Evolutionary conservation across 257 asterid species (phyloP).

Genomic region (Solanum clarkiae): DNA sequence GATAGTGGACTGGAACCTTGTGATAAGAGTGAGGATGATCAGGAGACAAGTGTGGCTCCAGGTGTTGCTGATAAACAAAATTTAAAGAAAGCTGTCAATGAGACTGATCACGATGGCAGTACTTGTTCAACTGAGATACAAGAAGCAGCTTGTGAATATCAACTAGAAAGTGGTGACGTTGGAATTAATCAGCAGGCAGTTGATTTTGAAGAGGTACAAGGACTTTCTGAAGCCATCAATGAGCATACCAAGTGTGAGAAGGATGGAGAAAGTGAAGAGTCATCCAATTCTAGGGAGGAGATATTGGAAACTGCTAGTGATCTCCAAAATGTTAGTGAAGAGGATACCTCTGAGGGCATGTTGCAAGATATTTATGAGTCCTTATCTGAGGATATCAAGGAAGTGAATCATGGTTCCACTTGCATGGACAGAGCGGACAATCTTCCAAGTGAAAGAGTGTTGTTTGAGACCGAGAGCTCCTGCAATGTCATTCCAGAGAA

Average conservation of each 20-base stretch:
- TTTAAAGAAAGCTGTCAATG: conserved; percentile 23
- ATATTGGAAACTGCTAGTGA: conserved; percentile 11
- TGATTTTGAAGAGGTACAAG: conserved; percentile 5
- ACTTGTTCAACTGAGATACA: conserved; percentile 9
- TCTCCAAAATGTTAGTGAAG: conserved; percentile 33
- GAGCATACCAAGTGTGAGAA: conserved; percentile 15
- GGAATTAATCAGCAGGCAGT: conserved; percentile 15
- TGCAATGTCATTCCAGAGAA: background rate
- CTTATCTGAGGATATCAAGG: conserved; percentile 16
- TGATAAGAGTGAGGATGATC: conserved; percentile 13
- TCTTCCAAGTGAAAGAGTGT: conserved; percentile 16
- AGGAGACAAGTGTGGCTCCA: conserved; percentile 14
- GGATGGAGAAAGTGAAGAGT: conserved; percentile 13
- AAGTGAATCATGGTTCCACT: conserved; percentile 2
- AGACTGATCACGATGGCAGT: conserved; percentile 7
- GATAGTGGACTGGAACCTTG: conserved; percentile 3
- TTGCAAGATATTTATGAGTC: conserved; percentile 15
- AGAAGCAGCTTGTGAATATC: conserved; percentile 20
- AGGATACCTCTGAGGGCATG: conserved; percentile 13
- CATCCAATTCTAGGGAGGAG: conserved; percentile 11
- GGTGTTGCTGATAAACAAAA: conserved; percentile 21
- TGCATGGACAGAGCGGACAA: conserved; percentile 13
- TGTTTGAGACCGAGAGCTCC: conserved; percentile 4
- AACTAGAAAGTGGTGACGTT: conserved; percentile 10
- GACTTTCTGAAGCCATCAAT: conserved; percentile 11